Evolutionary conservation across 257 asterid species (phyloP).

Genomic region (Avicennia marina): DNA sequence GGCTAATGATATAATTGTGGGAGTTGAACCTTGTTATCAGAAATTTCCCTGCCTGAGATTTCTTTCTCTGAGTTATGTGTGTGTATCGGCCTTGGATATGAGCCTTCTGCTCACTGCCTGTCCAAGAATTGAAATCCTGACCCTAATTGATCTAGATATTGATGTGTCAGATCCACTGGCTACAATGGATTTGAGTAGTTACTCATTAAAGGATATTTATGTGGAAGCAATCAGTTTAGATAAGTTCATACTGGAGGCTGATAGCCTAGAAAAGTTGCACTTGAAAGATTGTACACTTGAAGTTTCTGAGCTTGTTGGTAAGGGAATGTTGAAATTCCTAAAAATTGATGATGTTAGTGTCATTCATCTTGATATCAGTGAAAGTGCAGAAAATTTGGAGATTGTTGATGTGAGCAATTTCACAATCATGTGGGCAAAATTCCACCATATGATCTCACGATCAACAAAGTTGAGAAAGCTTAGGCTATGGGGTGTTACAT

Average conservation of each 20-base stretch:
- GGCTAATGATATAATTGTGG: slow-evolving; percentile 62
- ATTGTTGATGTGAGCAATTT: slow-evolving; percentile 75
- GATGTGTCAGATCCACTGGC: slow-evolving; percentile 77
- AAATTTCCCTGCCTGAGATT: slow-evolving; percentile 53
- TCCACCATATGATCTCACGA: slow-evolving; percentile 72
- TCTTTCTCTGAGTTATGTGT: slow-evolving; percentile 65
- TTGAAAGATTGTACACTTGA: slow-evolving; percentile 78
- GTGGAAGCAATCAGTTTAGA: slow-evolving; percentile 79
- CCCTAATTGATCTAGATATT: slow-evolving; percentile 54
- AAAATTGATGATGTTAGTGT: slow-evolving; percentile 82
- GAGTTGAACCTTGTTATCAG: slow-evolving; percentile 73
- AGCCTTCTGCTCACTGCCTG: slow-evolving; percentile 66
- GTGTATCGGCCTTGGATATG: slow-evolving; percentile 66
- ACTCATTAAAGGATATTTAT: slow-evolving; percentile 55
- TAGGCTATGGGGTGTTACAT: slow-evolving; percentile 79
- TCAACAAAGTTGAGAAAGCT: slow-evolving; percentile 57
- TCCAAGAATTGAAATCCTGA: slow-evolving; percentile 49
- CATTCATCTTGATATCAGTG: slow-evolving; percentile 78
- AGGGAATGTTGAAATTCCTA: slow-evolving; percentile 50
- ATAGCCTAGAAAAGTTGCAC: slow-evolving; percentile 63
- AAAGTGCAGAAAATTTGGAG: slow-evolving; percentile 66
- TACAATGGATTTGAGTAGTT: slow-evolving; percentile 52
- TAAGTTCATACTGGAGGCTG: slow-evolving; percentile 68
- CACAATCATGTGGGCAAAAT: slow-evolving; percentile 77
- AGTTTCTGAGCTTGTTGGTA: slow-evolving; percentile 67